Evolutionary conservation across 495 filamentous ascomycete genomes (phyloP), one percentile per base, ranked within the genome.

Genomic region (Aspergillus heteromorphus): DNA sequence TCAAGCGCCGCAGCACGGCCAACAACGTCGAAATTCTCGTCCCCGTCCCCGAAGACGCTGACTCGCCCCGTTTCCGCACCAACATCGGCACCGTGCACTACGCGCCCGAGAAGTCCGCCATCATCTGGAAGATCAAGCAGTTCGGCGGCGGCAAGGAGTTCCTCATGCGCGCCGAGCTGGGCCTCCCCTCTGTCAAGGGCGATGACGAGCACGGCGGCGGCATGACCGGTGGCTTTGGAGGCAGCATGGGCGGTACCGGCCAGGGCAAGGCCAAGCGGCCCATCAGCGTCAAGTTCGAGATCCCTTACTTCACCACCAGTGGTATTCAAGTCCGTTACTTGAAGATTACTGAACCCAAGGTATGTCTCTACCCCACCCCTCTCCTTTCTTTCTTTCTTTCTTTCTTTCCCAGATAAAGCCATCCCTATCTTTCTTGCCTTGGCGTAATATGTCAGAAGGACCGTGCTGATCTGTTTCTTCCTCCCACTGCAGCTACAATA

Each of bases 101-200:
- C 68, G 92, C 92, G 10, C 95, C 95, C 7, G 95, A 99, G 69
- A 90, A 95, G 64, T 92, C 89, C 40, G 92, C 95, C 29, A 99
- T 99, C 56, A 85, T 99, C 57, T 99, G 95, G 95, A 97, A 97
- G 79, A 99, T 99, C 76, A 99, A 99, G 80, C 95, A 99, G 63
- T 99, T 99, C 66, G 95, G 93, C 6, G 95, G 95, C 48, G 85
- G 86, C 57, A 99, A 99, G 73, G 95, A 99, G 65, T 99, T 99
- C 69, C 82, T 99, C 59, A 99, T 99, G 95, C 87, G 93, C 42
- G 95, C 95, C n/a, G 95, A 99, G 71, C 80, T 99, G 14, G 92
- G 92, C 11, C 74, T 97, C 14, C 93, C 95, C 0, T 93, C 88
- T 36, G 95, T 99, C 30, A 88, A 93, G 60, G 95, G 95, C 48